These are phyloP conservation scores for Clohesyomyces aquaticus DNA, from an alignment of 495 filamentous ascomycete genomes.

Conservation along the genomic window DNA sequence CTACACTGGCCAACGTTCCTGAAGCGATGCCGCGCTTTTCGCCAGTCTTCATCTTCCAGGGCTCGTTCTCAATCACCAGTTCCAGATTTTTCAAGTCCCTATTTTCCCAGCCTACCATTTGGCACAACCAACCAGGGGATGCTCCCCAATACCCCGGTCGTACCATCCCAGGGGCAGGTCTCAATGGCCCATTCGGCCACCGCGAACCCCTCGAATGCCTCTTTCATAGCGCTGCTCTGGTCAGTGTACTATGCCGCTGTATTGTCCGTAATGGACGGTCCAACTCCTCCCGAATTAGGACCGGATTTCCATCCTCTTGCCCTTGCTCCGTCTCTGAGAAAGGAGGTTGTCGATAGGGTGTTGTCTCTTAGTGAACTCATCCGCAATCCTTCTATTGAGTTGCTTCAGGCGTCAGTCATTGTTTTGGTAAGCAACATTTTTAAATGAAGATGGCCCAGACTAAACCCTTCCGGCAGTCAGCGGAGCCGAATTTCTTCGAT, in stretches of 20 bases:
- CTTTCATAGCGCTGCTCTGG: constrained; percentile 18
- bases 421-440: constrained; percentile 30
- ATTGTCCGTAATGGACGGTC: constrained; percentile 16
- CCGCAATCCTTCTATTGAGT: constrained; percentile 14
- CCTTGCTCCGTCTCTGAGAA: constrained; percentile 19
- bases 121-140: constrained; percentile 4
- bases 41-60: not conserved
- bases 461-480: constrained; percentile 15
- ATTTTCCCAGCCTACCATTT: constrained; percentile 6
- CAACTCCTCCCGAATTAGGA: constrained; percentile 17
- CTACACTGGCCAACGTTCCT: constrained; percentile 32
- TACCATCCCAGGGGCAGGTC: not conserved
- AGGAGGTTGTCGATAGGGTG: constrained; percentile 11
- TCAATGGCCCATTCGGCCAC: not conserved
- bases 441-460: not conserved
- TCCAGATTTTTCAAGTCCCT: not conserved
- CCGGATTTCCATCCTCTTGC: constrained; percentile 14
- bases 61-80: constrained; percentile 7
- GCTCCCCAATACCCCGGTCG: not conserved
- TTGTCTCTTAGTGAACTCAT: constrained; percentile 7
- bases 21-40: not conserved
- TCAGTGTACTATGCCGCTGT: constrained; percentile 33
- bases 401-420: constrained; percentile 29
- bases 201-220: not conserved
- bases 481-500: constrained; percentile 2